Base-by-base conservation (phyloP, 352 stramenopile genomes). In the Globisporangium radiosum region DNA sequence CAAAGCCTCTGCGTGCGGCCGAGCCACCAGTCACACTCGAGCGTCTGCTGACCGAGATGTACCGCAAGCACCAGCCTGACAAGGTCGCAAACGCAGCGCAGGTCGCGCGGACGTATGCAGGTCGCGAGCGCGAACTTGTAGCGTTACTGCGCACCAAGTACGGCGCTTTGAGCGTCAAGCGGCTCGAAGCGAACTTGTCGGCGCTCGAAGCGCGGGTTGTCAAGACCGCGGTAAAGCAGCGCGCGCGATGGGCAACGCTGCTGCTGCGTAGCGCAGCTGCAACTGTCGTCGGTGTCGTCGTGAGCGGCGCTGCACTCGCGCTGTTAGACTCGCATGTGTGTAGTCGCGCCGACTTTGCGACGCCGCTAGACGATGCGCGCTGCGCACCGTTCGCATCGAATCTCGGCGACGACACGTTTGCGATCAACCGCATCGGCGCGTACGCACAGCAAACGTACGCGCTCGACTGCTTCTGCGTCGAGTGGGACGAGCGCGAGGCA, bases 1-100 rank as follows among this genome's bases (percentile, higher is more conserved):
- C 47, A 36, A 33, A 60, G n/a, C 5, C 17, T n/a, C 17, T 8
- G 7, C 25, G 25, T 33, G 25, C 25, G 25, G 3, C 25, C 2
- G 25, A 33, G 25, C 25, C 40, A 3, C 40, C 40, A 6, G 11
- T 13, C 3, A 88, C 77, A 1, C 54, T 93, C 44, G 73, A 88
- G 44, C 62, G 25, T 8, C 56, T 91, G 19, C 62, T 93, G 37
- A 78, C 64, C 19, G 78, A 90, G 15, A 63, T 93, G 47, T 93
- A 90, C 68, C 73, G 71, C 42, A 86, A 83, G 37, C 84, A 93
- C 49, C 81, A 93, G 55, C 84, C 81, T 1, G 80, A 91, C 54
- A 82, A 87, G 47, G 51, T 90, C 11, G 78, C 80, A 60, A 88
- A 86, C n/a, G 78, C 85, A 0, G 37, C 63, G 10, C 60, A 71